Evolutionary conservation across 192 early-diverging fungal species (phyloP).

Genomic region (Backusella macrospora): DNA sequence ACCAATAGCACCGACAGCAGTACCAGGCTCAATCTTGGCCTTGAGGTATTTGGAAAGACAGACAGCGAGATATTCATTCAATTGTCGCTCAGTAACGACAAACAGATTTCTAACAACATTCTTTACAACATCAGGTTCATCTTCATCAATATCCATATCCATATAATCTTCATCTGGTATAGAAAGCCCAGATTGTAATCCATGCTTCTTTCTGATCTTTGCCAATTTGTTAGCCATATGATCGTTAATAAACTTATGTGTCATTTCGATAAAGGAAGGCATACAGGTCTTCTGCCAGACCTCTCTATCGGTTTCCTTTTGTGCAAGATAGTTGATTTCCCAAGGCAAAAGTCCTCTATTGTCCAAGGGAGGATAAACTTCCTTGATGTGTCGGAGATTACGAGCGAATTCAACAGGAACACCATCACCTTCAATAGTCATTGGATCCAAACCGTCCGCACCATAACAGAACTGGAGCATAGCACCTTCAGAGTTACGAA

Average conservation of each 20-base stretch:
- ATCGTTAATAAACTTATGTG: conserved; percentile 61
- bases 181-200: conserved; percentile 51
- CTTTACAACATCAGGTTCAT: conserved; percentile 44
- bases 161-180: conserved; percentile 58
- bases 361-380: conserved; percentile 18
- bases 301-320: conserved; percentile 50
- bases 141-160: conserved; percentile 56
- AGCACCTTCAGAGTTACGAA: conserved; percentile 88
- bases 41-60: conserved; percentile 84
- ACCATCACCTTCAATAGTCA: conserved; percentile 86
- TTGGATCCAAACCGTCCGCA: conserved; percentile 95
- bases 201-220: conserved; percentile 54
- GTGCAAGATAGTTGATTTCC: conserved; percentile 59
- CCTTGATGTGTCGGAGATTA: conserved; percentile 69
- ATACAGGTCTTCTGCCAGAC: conserved; percentile 61
- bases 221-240: conserved; percentile 61
- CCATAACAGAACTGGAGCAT: conserved; percentile 96
- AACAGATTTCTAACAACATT: conserved; percentile 65
- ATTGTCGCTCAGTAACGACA: conserved; percentile 72
- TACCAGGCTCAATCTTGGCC: conserved; percentile 93
- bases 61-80: conserved; percentile 74
- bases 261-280: conserved; percentile 61
- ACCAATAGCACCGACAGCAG: conserved; percentile 95
- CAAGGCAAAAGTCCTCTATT: conserved; percentile 58
- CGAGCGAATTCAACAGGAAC: conserved; percentile 88